These are phyloP conservation scores for Neofusicoccum cordaticola DNA, from an alignment of 2,329 filamentous ascomycete species.

Conservation along the genomic window DNA sequence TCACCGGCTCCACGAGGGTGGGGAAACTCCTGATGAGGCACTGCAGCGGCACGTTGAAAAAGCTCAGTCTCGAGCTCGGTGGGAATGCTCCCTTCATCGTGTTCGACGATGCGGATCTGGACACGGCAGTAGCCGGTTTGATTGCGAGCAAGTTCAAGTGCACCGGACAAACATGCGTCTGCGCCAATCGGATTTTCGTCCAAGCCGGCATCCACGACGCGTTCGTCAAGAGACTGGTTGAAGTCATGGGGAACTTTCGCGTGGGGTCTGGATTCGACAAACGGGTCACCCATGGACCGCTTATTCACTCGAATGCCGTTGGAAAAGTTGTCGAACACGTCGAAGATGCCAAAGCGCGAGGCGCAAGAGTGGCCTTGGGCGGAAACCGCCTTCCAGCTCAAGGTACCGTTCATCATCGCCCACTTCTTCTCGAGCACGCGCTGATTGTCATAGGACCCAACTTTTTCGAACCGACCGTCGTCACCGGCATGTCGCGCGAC, in stretches of 20 bases:
- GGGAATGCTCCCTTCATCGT: slow-evolving; percentile 45
- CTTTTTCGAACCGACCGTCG: slow-evolving; percentile 25
- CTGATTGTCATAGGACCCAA: slow-evolving; percentile 19
- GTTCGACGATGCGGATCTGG: slow-evolving; percentile 44
- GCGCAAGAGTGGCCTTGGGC: no score
- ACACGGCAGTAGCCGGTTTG: slow-evolving; percentile 37
- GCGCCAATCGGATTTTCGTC: slow-evolving; percentile 35
- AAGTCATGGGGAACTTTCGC: slow-evolving; percentile 54
- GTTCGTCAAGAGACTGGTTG: slow-evolving; percentile 42
- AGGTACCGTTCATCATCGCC: no score
- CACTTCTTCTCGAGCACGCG: no score
- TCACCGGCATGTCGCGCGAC: slow-evolving; percentile 32
- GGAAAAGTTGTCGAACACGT: slow-evolving; percentile 60
- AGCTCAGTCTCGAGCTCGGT: slow-evolving; percentile 43
- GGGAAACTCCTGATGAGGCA: slow-evolving; percentile 41
- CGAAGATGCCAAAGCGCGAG: slow-evolving; percentile 51
- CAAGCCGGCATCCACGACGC: slow-evolving; percentile 37
- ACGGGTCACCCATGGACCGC: slow-evolving; percentile 37
- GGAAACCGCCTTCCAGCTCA: no score
- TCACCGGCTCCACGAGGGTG: slow-evolving; percentile 41
- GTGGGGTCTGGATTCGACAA: slow-evolving; percentile 57
- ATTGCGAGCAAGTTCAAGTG: slow-evolving; percentile 53
- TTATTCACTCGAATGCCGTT: slow-evolving; percentile 55
- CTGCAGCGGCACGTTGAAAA: slow-evolving; percentile 42
- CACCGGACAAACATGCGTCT: slow-evolving; percentile 39